These are phyloP conservation scores for Furcasterigmium sp. DNA, from an alignment of 2,329 filamentous ascomycete genomes.

Conservation along the genomic window DNA sequence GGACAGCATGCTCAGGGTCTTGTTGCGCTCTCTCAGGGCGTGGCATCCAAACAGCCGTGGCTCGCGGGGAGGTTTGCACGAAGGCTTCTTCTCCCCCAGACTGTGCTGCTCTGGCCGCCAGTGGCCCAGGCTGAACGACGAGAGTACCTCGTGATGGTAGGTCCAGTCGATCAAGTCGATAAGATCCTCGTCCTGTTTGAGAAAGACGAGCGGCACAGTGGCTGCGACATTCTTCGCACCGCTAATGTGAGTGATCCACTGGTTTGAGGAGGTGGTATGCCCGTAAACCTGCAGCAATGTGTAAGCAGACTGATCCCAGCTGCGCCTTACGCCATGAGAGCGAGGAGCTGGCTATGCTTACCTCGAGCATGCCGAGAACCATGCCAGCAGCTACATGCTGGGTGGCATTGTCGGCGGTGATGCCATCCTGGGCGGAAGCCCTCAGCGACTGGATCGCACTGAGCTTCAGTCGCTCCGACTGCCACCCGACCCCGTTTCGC, in stretches of 20 bases:
- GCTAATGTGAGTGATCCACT: constrained; percentile 21
- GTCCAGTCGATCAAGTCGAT: constrained; percentile 19
- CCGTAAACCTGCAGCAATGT: constrained; percentile 13
- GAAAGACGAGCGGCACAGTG: background rate
- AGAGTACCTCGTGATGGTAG: constrained; percentile 20
- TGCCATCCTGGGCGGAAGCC: constrained; percentile 12
- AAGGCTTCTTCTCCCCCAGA: too few species aligned
- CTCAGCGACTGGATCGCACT: constrained; percentile 15
- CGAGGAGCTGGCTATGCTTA: too few species aligned
- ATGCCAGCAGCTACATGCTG: constrained; percentile 24
- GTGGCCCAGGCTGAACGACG: constrained; percentile 19
- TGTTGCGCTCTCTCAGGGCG: too few species aligned
- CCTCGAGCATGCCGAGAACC: constrained; percentile 22
- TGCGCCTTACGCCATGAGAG: too few species aligned
- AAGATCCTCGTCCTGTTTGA: constrained; percentile 3
- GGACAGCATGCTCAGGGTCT: too few species aligned
- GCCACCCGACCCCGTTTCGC: constrained; percentile 13
- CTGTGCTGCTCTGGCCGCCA: too few species aligned
- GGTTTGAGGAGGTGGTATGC: constrained; percentile 16
- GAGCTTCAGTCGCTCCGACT: constrained; percentile 19
- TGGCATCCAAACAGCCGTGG: too few species aligned
- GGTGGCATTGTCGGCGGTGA: constrained; percentile 11
- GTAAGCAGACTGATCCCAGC: background rate
- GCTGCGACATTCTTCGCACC: constrained; percentile 16
- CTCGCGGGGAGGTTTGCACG: too few species aligned